Evolutionary conservation across 1,139 yeast species (phyloP), one percentile per base, ranked within the genome.

Genomic region (Protomyces lactucae-debilis): DNA sequence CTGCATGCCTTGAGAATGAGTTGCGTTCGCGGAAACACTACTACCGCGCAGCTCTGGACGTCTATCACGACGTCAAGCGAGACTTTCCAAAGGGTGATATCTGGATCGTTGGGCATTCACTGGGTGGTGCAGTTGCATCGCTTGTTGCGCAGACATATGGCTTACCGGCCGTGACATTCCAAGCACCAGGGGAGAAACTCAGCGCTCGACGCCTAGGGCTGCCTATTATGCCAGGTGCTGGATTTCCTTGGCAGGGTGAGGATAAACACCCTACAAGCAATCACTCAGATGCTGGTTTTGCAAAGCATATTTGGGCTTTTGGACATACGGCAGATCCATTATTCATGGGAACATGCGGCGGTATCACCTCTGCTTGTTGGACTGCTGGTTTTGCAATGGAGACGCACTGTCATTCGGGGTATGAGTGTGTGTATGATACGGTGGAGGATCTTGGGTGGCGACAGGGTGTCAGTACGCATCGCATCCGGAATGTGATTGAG

Each of bases 301-400:
- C 90, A 69, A 59, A 59, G 46, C 53, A 59, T 43, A 83, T 95
- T 21, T 93, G 96, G 95, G 97, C 95, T 73, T 78, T 93, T 73
- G 99, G 99, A 5, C 93, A 93, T 73, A 93, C 96, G 0, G 99
- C 97, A 0, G 99, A 93, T 73, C 99, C 99, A 0, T 88, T 93
- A 4, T 93, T 81, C 72, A 88, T 92, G 95, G 99, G 99, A 0
- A 92, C 90, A 5, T 93, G 99, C 74, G 91, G 89, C 72, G 99
- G 99, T 3, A 96, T 95, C 0, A 85, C 95, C 8, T 87, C 96
- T 0, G 76, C 93, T 3, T 93, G 99, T 75, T 86, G 93, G 71
- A 82, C 89, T 14, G 97, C 89, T 0, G 99, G 99, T 0, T 93
- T 91, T 75, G 99, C 99, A 10, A 87, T 93, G 97, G 99, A 93